Conservation (phyloP, 176 grass and related monocot genomes). For the Thalia dealbata region DNA sequence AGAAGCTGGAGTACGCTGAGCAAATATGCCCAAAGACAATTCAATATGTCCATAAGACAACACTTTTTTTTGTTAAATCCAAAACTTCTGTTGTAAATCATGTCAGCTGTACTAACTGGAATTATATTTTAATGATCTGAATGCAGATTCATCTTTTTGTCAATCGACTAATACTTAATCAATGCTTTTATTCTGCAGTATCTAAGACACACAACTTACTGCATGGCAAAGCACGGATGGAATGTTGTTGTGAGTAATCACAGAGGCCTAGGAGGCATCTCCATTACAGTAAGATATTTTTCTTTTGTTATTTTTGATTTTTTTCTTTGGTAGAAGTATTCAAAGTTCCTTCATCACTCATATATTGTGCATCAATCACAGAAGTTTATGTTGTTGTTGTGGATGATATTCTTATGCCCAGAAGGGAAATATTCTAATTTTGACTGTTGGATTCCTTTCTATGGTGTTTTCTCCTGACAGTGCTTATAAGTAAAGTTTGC, state of each 20-base stretch:
- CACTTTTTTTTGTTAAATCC: neutral
- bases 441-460: neutral
- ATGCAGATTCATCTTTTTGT: neutral
- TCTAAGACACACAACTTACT: conserved; percentile 61
- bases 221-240: conserved; percentile 77
- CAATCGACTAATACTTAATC: conserved; percentile 13
- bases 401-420: neutral
- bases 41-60: neutral
- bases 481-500: no score
- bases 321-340: neutral
- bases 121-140: neutral
- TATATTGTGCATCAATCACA: neutral
- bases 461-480: no score
- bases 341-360: neutral
- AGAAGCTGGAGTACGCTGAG: neutral
- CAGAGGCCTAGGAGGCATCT: conserved; percentile 84
- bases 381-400: neutral
- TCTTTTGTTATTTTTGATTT: neutral
- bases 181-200: conserved; percentile 42
- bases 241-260: conserved; percentile 97
- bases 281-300: conserved; percentile 78
- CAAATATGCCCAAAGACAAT: neutral
- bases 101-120: neutral
- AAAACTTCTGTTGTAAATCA: neutral
- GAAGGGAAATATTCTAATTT: neutral